Evolutionary conservation across 768 basidiomycete genomes (phyloP), one percentile per base, ranked within the genome.

Genomic region (Amanita rubescens): DNA sequence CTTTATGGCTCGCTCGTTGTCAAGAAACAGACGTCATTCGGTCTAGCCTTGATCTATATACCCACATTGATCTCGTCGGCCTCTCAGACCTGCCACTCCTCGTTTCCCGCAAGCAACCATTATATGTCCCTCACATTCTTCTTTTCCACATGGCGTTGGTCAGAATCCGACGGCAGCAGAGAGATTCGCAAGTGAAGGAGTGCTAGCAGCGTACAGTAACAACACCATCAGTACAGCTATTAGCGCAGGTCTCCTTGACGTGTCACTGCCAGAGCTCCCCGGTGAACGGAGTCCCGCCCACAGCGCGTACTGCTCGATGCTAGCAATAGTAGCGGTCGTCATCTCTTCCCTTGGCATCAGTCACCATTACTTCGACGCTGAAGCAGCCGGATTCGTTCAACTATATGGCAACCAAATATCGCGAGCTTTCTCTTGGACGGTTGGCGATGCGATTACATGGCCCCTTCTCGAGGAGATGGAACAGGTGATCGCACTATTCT

Each of bases 81-180:
- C 64, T 84, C 12, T 81, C 85, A 11, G 84, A 90, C 58, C 65
- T 87, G 1, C 71, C 80, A 1, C 68, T 85, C 10, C 75, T 89
- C 15, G 72, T 85, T 19, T 62, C 77, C 1, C 79, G 80, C 42
- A 84, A 83, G 51, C 75, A 80, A 62, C 79, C 88, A 11, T 68
- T 87, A 24, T 91, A 91, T 62, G 75, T 86, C 0, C 82, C 87
- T 0, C 86, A 90, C 60, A 72, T 95, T 53, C 79, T 96, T 51
- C 72, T 85, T 27, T 90, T 96, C 71, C 92, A 95, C 62, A 86
- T 93, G 74, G 81, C 89, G 0, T 69, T 96, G 17, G 90, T 87
- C 14, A 81, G 81, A 77, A 88, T 50, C 80, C 85, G 0, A 76
- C 80, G 1, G 84, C 90, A 0, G 92, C 94, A 0, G 93, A 95